Evolutionary conservation across 2,329 filamentous ascomycete species (phyloP), one percentile per base, ranked within the genome.

Genomic region (Pyrenochaeta sp.): DNA sequence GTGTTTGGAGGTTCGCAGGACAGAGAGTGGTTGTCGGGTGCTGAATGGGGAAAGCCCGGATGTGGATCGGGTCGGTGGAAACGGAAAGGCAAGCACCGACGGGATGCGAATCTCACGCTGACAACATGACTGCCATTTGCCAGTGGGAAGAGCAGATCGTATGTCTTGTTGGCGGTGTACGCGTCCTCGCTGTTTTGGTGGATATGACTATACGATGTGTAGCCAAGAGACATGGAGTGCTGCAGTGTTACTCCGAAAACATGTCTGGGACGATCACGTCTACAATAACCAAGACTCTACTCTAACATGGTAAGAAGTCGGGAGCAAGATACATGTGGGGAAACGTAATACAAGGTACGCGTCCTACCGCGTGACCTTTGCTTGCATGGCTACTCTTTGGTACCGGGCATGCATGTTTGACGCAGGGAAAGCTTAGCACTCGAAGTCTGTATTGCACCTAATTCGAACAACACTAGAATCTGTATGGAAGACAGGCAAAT

Each of bases 61-160:
- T 30, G 55, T 27, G 47, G 56, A 61, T 61, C 32, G 32, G 8
- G 36, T 47, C 50, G 58, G 58, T n/a, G 45, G 19, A 8, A n/a
- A 48, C 49, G 46, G 54, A 49, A 28, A n/a, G 13, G 22, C 27
- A 24, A 50, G 15, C 22, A n/a, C 54, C 54, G 58, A 60, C 30
- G 47, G 19, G 24, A 47, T 4, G 9, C 13, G 10, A 46, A n/a
- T 46, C 58, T 57, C 19, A 50, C 27, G 24, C 19, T 47, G 48
- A 43, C 52, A 44, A 50, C 40, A 50, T 24, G 37, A 52, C 45
- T 22, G 15, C 42, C n/a, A 12, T 22, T 37, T 36, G 42, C 48
- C 39, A 43, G 40, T 39, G 40, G 7, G 13, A 19, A 32, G 19
- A 37, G 37, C 32, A 22, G 19, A 2, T 48, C 44, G 10, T 3